Conservation (phyloP, 306 rosid genomes). For the Morella rubra region DNA sequence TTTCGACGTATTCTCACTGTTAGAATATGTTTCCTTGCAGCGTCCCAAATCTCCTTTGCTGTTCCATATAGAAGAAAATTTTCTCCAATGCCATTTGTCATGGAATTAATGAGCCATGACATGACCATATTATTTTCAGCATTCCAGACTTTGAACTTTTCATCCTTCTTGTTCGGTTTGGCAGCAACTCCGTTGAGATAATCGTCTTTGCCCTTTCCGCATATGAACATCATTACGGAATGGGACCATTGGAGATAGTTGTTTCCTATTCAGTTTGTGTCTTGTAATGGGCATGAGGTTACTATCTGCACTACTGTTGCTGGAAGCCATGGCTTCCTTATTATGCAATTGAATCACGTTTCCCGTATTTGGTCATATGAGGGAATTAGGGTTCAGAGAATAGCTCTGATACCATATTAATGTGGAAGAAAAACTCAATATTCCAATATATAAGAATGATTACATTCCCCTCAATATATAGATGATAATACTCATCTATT, state of each 20-base stretch:
- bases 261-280: too few relatives aligned
- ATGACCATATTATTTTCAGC: neutral
- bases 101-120: neutral
- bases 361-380: too few relatives aligned
- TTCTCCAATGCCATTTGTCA: neutral
- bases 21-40: neutral
- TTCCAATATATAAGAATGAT: too few relatives aligned
- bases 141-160: neutral
- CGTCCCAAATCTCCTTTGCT: neutral
- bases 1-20: neutral
- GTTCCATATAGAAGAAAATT: neutral
- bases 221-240: neutral
- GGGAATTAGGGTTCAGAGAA: too few relatives aligned
- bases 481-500: too few relatives aligned
- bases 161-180: neutral
- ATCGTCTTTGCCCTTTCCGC: neutral
- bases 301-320: too few relatives aligned
- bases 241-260: neutral
- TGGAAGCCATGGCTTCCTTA: too few relatives aligned
- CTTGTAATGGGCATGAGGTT: too few relatives aligned
- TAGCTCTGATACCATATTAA: too few relatives aligned
- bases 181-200: neutral
- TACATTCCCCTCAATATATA: too few relatives aligned
- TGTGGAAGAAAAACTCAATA: too few relatives aligned
- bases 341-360: too few relatives aligned